Evolutionary conservation across 495 filamentous ascomycete genomes (phyloP).

Genomic region (Podospora didyma): DNA sequence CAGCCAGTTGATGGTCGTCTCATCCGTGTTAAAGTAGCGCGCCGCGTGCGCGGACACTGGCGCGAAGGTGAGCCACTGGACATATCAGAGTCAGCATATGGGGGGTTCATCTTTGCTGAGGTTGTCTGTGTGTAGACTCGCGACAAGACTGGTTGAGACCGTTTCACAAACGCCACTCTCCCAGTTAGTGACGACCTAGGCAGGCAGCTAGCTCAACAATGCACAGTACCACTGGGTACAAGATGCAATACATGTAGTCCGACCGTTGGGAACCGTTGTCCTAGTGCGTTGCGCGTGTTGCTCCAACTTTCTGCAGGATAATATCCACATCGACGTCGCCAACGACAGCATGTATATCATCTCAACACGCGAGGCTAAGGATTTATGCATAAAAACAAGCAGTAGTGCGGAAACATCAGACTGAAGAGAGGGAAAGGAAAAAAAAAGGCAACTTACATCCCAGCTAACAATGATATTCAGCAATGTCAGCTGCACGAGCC

Average conservation of each 20-base stretch:
- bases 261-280: no score
- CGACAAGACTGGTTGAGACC: background rate
- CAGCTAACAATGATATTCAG: conserved; percentile 92
- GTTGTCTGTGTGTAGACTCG: background rate
- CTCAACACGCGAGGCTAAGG: no score
- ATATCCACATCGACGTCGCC: no score
- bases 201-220: no score
- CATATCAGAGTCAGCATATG: background rate
- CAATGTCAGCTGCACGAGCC: conserved; percentile 74
- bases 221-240: no score
- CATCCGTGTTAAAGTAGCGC: conserved; percentile 66
- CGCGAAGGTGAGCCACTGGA: conserved; percentile 88
- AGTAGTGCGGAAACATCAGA: no score
- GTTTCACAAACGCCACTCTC: background rate
- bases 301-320: no score
- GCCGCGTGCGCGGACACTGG: conserved; percentile 75
- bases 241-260: no score
- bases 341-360: no score
- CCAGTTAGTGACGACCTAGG: no score
- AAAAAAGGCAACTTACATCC: conserved; percentile 64
- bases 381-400: no score
- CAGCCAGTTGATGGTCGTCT: conserved; percentile 87
- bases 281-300: background rate
- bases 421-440: no score
- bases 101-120: background rate